phyloP scores from a whole-genome alignment of 2,329 filamentous ascomycete genomes.

The Monilinia laxa region DNA sequence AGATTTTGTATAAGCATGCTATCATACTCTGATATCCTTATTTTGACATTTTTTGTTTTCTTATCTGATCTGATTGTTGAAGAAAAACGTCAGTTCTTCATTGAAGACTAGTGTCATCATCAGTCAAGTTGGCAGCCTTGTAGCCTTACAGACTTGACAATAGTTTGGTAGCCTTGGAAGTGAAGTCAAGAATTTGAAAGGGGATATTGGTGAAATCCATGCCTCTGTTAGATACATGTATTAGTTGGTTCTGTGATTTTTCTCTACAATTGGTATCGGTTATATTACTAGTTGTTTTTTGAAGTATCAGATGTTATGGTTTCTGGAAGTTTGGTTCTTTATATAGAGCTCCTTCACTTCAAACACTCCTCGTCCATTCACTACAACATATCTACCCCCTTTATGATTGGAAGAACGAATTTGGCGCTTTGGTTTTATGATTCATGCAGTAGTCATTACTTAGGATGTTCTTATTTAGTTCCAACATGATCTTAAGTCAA shows the following conservation, averaged over 20 bases:
- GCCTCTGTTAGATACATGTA: neutral
- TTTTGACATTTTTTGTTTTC: neutral
- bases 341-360: conserved; percentile 5
- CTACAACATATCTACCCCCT: neutral
- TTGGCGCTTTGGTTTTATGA: neutral
- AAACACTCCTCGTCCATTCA: neutral
- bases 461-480: neutral
- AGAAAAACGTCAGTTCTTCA: conserved; percentile 15
- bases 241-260: neutral
- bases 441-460: neutral
- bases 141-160: conserved; percentile 1
- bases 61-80: conserved; percentile 10
- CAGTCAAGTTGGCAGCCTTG: conserved; percentile 11
- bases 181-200: neutral
- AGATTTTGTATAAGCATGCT: neutral
- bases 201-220: neutral
- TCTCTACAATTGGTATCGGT: neutral
- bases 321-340: neutral
- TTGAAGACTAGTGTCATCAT: conserved; percentile 20
- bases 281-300: neutral
- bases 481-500: neutral
- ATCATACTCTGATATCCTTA: neutral
- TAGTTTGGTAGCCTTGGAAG: conserved; percentile 7
- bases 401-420: neutral
- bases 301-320: neutral